phyloP scores from a whole-genome alignment of 306 rosid species.

The Pterocarpus santalinus region DNA sequence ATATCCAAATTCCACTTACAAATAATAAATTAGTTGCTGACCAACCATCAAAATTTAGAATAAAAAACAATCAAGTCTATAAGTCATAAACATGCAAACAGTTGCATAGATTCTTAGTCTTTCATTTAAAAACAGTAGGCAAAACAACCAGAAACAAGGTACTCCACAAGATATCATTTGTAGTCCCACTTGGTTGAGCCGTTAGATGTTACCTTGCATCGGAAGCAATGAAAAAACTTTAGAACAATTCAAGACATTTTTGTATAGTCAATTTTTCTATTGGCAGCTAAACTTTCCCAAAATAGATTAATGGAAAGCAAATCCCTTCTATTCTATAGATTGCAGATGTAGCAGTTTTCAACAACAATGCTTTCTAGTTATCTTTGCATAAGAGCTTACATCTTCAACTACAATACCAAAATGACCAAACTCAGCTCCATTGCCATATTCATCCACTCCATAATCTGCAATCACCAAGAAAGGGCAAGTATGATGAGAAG shows the following conservation, averaged over 20 bases:
- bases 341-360: neutral
- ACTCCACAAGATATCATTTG: no score
- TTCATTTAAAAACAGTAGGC: no score
- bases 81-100: no score
- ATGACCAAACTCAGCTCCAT: conserved; percentile 90
- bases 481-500: conserved; percentile 12
- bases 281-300: neutral
- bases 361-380: neutral
- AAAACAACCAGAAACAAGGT: no score
- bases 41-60: neutral
- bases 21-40: neutral
- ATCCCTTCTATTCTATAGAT: neutral
- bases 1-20: neutral
- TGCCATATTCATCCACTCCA: conserved; percentile 83
- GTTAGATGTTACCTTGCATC: no score
- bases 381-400: conserved; percentile 63
- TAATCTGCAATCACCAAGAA: conserved; percentile 66
- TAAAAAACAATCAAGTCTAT: no score
- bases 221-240: no score
- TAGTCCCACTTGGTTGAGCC: no score
- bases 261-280: no score
- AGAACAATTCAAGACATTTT: no score
- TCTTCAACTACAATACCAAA: conserved; percentile 87
- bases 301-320: neutral
- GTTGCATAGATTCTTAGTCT: no score